These are phyloP conservation scores for Venturia aucupariae DNA, from an alignment of 2,329 filamentous ascomycete genomes.

Conservation along the genomic window DNA sequence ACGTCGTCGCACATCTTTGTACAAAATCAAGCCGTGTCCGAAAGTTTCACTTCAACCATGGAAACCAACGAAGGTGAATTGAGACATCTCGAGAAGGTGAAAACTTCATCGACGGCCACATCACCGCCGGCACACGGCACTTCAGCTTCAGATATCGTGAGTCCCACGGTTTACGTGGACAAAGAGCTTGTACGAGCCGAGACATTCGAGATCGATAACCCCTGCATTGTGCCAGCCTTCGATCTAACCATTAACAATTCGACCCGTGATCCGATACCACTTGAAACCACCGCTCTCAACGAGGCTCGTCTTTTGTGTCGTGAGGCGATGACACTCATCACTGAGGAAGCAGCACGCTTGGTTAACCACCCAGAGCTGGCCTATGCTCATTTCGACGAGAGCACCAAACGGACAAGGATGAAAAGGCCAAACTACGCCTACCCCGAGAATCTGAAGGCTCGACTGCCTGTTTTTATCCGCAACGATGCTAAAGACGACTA, in stretches of 20 bases:
- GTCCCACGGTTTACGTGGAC: not conserved
- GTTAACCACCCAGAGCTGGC: constrained; percentile 25
- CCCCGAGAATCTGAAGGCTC: constrained; percentile 23
- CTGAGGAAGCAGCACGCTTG: constrained; percentile 24
- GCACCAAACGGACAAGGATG: constrained; percentile 22
- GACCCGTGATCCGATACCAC: constrained; percentile 20
- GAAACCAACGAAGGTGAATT: not conserved
- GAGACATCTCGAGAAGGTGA: no score
- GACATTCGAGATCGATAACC: constrained; percentile 23
- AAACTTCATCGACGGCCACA: not conserved
- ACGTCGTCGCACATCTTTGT: not conserved
- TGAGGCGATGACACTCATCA: constrained; percentile 26
- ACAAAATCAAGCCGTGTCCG: not conserved
- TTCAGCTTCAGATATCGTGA: not conserved
- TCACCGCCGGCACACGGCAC: not conserved
- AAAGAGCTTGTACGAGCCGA: constrained; percentile 6
- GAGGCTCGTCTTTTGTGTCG: constrained; percentile 23
- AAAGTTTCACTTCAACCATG: not conserved
- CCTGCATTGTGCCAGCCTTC: constrained; percentile 17
- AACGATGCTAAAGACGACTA: constrained; percentile 22
- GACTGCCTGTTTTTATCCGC: constrained; percentile 22
- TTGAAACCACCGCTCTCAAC: constrained; percentile 23
- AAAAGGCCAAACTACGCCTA: constrained; percentile 25
- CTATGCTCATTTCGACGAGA: constrained; percentile 22
- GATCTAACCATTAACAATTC: constrained; percentile 21